These are phyloP conservation scores for Citrus maxima DNA, from an alignment of 345 rosid genomes.

Conservation along the genomic window DNA sequence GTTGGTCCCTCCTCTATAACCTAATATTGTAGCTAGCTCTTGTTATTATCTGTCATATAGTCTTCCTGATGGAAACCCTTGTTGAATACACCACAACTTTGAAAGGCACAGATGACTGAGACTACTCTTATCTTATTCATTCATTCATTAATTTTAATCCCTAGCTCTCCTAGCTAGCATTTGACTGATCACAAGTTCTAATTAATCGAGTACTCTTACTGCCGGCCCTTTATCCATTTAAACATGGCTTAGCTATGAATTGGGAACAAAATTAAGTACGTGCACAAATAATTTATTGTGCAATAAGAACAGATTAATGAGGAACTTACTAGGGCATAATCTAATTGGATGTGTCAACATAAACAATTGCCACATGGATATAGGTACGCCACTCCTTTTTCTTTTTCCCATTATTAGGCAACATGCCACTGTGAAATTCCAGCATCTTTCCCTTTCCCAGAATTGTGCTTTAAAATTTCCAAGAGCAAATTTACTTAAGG, in stretches of 20 bases:
- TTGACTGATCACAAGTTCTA: background rate
- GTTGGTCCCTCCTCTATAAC: conserved; percentile 61
- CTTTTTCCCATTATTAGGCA: conserved; percentile 20
- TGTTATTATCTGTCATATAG: conserved; percentile 22
- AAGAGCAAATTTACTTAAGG: too few species aligned
- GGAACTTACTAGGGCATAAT: background rate
- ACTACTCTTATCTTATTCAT: background rate
- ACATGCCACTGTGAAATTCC: conserved; percentile 23
- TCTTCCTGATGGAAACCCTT: conserved; percentile 12
- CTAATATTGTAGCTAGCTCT: background rate
- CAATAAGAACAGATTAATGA: conserved; percentile 10
- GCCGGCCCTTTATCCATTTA: background rate
- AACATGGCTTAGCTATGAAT: background rate
- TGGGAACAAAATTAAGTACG: background rate
- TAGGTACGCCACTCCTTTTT: conserved; percentile 32
- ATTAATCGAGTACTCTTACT: background rate
- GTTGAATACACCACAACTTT: conserved; percentile 29
- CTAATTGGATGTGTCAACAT: conserved; percentile 16
- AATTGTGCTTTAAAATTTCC: background rate
- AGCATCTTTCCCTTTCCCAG: conserved; percentile 26
- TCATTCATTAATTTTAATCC: background rate
- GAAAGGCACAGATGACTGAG: conserved; percentile 14
- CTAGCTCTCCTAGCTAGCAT: background rate
- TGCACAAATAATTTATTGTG: conserved; percentile 10
- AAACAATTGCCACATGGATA: conserved; percentile 20